Evolutionary conservation across 768 basidiomycete species (phyloP).

Genomic region (Leccinum longicurvipes): DNA sequence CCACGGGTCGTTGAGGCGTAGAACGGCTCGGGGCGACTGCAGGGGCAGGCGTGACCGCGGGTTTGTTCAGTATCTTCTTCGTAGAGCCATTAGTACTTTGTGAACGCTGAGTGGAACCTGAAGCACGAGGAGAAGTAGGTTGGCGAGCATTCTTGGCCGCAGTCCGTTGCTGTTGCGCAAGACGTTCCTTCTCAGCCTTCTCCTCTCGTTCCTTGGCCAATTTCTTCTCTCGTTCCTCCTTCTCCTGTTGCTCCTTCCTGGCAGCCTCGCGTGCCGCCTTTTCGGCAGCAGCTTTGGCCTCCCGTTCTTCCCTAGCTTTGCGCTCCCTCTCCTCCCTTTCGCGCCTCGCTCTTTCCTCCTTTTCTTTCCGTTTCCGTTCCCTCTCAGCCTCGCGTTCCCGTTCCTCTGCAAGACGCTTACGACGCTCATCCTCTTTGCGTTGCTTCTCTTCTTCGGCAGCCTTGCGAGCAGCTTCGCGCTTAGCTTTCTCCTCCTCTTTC

Average conservation of each 20-base stretch:
- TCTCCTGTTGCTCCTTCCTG: conserved; percentile 48
- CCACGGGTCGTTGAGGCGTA: conserved; percentile 35
- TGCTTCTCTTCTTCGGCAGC: conserved; percentile 79
- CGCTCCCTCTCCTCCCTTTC: conserved; percentile 64
- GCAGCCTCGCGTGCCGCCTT: conserved; percentile 40
- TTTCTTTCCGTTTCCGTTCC: conserved; percentile 70
- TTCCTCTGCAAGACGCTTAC: conserved; percentile 74
- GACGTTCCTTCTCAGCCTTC: conserved; percentile 47
- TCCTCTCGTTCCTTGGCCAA: conserved; percentile 63
- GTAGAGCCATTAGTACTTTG: conserved; percentile 44
- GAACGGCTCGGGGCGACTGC: conserved; percentile 35
- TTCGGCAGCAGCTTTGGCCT: conserved; percentile 51
- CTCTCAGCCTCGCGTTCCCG: conserved; percentile 76
- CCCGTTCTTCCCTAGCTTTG: conserved; percentile 60
- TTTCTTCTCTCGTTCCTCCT: conserved; percentile 66
- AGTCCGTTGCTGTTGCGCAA: conserved; percentile 49
- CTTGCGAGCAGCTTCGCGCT: conserved; percentile 72
- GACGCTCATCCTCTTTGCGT: conserved; percentile 80
- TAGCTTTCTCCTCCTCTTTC: conserved; percentile 82
- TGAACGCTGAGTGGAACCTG: conserved; percentile 47
- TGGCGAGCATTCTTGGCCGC: conserved; percentile 44
- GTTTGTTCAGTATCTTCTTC: conserved; percentile 65
- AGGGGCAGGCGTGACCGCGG: conserved; percentile 27
- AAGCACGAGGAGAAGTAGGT: conserved; percentile 50
- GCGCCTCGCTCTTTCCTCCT: conserved; percentile 58